Percentiles rank a stretch among this genome's conserved stretches.
These are phyloP conservation scores for Shiraia bambusicola DNA, from an alignment of 2,329 filamentous ascomycete species.

Conservation along the genomic window DNA sequence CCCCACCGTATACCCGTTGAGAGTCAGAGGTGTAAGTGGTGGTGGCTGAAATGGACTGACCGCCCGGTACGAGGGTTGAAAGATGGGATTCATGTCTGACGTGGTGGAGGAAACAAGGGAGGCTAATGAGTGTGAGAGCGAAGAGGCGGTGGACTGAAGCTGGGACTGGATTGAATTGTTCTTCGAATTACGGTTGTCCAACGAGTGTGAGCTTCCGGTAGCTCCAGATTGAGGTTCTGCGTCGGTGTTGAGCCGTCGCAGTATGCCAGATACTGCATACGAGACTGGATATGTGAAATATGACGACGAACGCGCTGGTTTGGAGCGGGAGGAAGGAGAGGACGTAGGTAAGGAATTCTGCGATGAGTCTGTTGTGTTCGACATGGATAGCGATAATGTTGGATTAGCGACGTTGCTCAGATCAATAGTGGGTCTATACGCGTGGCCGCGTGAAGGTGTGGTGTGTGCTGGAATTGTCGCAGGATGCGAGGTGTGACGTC, in stretches of 20 bases:
- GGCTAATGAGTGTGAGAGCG: constrained; percentile 33
- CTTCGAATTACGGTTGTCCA: constrained; percentile 7
- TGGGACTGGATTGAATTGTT: constrained; percentile 18
- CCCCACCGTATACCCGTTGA: constrained; percentile 65
- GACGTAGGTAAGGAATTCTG: constrained; percentile 7
- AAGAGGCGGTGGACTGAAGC: constrained; percentile 22
- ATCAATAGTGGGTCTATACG: constrained; percentile 28
- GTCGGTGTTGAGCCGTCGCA: constrained; percentile 51
- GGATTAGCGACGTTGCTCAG: constrained; percentile 9
- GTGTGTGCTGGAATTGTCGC: constrained; percentile 13
- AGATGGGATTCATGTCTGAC: constrained; percentile 58
- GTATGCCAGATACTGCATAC: constrained; percentile 51
- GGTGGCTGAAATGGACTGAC: constrained; percentile 83
- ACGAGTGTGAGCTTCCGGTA: constrained; percentile 10
- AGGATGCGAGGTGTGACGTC: constrained; percentile 25
- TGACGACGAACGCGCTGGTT: constrained; percentile 36
- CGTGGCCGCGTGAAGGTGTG: constrained; percentile 15
- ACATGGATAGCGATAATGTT: constrained; percentile 25
- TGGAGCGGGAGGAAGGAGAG: constrained; percentile 16
- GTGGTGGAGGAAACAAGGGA: constrained; percentile 40
- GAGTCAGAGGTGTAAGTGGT: constrained; percentile 76
- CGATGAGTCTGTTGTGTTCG: constrained; percentile 23
- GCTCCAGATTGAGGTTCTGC: constrained; percentile 21
- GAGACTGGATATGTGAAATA: constrained; percentile 54
- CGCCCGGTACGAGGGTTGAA: constrained; percentile 61